A percentile compares a stretch with the other conserved stretches of the same genome.
phyloP scores from a whole-genome alignment of 2,329 filamentous ascomycete species.

The Seiridium cupressi region DNA sequence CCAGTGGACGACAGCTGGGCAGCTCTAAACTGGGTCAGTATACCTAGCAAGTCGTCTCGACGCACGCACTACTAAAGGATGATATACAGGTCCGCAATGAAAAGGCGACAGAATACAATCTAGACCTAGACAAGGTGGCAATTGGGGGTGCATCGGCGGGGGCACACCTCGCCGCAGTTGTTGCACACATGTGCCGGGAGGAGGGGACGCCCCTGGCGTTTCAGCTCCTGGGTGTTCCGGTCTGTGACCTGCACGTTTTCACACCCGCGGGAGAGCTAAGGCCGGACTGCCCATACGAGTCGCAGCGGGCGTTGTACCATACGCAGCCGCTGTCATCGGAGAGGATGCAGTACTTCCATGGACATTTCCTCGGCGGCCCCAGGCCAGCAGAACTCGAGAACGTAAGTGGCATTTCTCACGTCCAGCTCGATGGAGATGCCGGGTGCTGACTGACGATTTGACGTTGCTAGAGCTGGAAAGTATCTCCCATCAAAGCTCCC shows the following conservation, averaged over 20 bases:
- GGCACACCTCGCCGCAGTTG: background rate
- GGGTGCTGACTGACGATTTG: background rate
- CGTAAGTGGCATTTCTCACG: background rate
- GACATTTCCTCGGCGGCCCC: background rate
- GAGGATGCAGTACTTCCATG: background rate
- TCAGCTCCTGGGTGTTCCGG: background rate
- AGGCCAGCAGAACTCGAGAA: background rate
- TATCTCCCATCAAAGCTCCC: background rate
- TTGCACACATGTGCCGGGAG: conserved; percentile 5
- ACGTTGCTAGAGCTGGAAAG: background rate
- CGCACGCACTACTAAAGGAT: background rate
- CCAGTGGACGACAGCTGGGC: conserved; percentile 66
- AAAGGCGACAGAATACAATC: background rate
- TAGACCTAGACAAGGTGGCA: background rate
- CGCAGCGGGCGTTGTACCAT: background rate
- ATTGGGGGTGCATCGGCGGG: conserved; percentile 1
- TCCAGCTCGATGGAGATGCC: background rate
- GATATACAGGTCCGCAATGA: background rate
- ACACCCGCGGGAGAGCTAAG: conserved; percentile 1
- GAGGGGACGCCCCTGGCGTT: background rate
- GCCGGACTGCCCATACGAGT: conserved; percentile 3
- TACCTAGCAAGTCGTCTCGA: background rate
- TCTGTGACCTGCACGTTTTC: conserved; percentile 4
- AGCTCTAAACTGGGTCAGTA: conserved; percentile 50
- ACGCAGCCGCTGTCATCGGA: background rate